A percentile compares a stretch with the other conserved stretches of the same genome.
phyloP scores from a whole-genome alignment of 78 protist species.

The Emiliania huxleyi region DNA sequence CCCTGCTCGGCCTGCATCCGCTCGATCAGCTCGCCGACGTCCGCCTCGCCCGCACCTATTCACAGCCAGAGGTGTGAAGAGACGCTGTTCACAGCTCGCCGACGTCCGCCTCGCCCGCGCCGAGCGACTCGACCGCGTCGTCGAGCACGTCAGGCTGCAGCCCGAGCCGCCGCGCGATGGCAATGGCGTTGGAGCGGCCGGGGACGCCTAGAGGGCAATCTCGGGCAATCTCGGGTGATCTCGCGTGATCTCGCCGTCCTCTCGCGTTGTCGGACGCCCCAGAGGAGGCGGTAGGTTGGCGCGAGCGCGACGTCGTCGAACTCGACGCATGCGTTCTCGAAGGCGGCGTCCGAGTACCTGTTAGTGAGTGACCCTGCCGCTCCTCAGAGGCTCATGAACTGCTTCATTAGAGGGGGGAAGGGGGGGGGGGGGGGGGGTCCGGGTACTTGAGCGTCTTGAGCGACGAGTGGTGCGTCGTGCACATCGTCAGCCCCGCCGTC shows the following conservation, averaged over 20 bases:
- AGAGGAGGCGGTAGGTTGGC: constrained; percentile 21
- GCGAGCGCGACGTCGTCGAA: constrained; percentile 8
- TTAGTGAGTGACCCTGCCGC: too few species aligned
- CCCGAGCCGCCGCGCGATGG: constrained; percentile 22
- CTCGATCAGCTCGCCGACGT: background rate
- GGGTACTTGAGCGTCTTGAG: constrained; percentile 32
- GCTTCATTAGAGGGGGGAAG: too few species aligned
- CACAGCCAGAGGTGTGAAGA: too few species aligned
- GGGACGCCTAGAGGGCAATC: too few species aligned
- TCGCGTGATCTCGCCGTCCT: too few species aligned
- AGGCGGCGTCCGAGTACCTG: background rate
- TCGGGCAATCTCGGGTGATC: too few species aligned
- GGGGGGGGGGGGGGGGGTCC: too few species aligned
- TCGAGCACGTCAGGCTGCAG: background rate
- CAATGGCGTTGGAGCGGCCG: constrained; percentile 19
- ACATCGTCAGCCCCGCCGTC: background rate
- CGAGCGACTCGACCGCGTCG: background rate
- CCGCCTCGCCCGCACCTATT: too few species aligned
- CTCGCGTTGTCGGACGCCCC: too few species aligned
- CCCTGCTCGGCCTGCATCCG: background rate
- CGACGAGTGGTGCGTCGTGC: background rate
- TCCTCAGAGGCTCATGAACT: too few species aligned
- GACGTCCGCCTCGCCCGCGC: too few species aligned
- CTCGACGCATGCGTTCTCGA: constrained; percentile 25
- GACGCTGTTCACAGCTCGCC: too few species aligned